phyloP scores from a whole-genome alignment of 2,329 filamentous ascomycete species.

The Ceratocystiopsis minuta region DNA sequence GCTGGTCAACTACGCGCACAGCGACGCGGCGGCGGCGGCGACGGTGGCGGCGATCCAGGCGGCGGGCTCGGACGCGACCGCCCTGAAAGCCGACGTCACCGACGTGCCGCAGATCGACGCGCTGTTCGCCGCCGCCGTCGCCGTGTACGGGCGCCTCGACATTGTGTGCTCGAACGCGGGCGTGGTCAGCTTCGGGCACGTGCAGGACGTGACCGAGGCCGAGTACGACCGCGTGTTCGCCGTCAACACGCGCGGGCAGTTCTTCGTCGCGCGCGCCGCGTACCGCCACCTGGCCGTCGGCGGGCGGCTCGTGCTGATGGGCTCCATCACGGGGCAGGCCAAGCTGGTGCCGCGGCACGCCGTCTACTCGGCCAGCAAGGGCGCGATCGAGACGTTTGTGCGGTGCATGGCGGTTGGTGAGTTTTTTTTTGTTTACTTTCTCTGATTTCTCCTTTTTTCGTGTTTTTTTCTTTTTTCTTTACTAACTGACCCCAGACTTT shows the following conservation, averaged over 20 bases:
- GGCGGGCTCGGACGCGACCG: slow-evolving; percentile 10
- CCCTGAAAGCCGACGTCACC: slow-evolving; percentile 17
- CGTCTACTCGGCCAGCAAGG: slow-evolving; percentile 20
- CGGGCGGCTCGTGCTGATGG: slow-evolving; percentile 46
- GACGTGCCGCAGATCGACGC: slow-evolving; percentile 14
- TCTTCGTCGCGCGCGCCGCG: slow-evolving; percentile 44
- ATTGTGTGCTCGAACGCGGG: slow-evolving; percentile 45
- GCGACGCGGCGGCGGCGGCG: slow-evolving; percentile 9
- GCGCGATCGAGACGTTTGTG: slow-evolving; percentile 18
- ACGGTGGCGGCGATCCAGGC: slow-evolving; percentile 10
- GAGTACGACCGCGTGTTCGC: slow-evolving; percentile 45
- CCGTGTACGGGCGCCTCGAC: slow-evolving; percentile 32
- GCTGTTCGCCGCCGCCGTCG: slow-evolving; percentile 30
- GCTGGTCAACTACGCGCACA: slow-evolving; percentile 15
- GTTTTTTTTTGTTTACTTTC: background rate
- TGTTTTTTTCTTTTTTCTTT: background rate
- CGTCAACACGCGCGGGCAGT: slow-evolving; percentile 41
- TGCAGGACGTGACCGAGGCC: slow-evolving; percentile 36
- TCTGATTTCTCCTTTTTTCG: too few species aligned
- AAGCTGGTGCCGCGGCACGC: slow-evolving; percentile 16
- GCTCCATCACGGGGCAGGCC: slow-evolving; percentile 33
- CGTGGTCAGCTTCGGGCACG: slow-evolving; percentile 40
- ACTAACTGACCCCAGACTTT: slow-evolving; percentile 11
- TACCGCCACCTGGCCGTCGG: slow-evolving; percentile 43
- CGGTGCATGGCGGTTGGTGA: slow-evolving; percentile 13